Evolutionary conservation across 2,329 filamentous ascomycete genomes (phyloP).

Genomic region (Rutstroemia sp.): DNA sequence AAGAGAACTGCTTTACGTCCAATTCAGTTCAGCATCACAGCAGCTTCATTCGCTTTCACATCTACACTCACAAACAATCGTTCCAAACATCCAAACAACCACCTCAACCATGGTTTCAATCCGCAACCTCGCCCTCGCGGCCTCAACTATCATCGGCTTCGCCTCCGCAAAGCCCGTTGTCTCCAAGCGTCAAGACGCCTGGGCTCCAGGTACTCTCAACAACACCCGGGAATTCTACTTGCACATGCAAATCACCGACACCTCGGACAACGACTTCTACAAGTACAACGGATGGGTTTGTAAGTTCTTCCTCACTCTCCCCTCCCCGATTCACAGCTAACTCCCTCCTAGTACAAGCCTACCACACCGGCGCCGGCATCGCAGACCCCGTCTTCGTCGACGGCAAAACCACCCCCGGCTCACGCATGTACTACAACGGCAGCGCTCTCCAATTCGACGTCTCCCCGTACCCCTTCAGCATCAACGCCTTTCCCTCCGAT

Average conservation of each 20-base stretch:
- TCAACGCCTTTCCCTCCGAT: slow-evolving; percentile 18
- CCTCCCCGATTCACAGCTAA: slow-evolving; percentile 1
- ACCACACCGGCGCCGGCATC: slow-evolving; percentile 20
- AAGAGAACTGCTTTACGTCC: too few relatives aligned
- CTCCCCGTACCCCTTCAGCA: slow-evolving; percentile 12
- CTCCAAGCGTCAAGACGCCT: slow-evolving; percentile 9
- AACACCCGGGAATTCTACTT: slow-evolving; percentile 24
- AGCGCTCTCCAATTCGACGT: slow-evolving; percentile 21
- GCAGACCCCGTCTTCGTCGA: slow-evolving; percentile 19
- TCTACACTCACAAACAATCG: background rate
- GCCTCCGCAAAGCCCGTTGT: slow-evolving; percentile 9
- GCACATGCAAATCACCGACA: slow-evolving; percentile 11
- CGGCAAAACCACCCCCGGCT: background rate
- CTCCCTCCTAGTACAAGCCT: slow-evolving; percentile 15
- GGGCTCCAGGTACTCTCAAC: slow-evolving; percentile 16
- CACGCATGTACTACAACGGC: slow-evolving; percentile 18
- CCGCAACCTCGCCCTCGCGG: slow-evolving; percentile 11
- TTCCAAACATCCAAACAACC: background rate
- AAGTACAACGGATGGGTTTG: slow-evolving; percentile 16
- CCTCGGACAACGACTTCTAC: background rate
- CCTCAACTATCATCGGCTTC: slow-evolving; percentile 11
- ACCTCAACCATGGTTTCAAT: slow-evolving; percentile 14
- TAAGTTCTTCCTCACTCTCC: slow-evolving; percentile 3
- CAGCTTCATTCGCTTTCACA: too few relatives aligned
- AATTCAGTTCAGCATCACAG: too few relatives aligned